These are phyloP conservation scores for Epichloe glyceriae DNA, from an alignment of 2,329 filamentous ascomycete species.

Conservation along the genomic window DNA sequence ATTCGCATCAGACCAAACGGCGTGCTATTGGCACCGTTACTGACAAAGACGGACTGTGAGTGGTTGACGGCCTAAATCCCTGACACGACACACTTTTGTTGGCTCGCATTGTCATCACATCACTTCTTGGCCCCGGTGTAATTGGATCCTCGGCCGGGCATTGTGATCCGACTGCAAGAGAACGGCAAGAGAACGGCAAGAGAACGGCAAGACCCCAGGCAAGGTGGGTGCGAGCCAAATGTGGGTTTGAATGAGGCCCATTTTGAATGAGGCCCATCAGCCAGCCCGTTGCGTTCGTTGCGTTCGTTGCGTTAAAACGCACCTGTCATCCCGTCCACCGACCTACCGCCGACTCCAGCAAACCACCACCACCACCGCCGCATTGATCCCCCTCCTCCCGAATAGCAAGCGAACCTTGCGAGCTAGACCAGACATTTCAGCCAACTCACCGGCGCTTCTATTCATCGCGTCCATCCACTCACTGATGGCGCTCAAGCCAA, in stretches of 20 bases:
- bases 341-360: neutral
- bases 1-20: too few species aligned
- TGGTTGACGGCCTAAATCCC: too few species aligned
- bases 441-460: neutral
- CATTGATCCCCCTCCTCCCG: neutral
- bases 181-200: neutral
- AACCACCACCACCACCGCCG: neutral
- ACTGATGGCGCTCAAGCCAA: neutral
- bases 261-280: neutral
- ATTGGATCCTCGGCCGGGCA: neutral
- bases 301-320: neutral
- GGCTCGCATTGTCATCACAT: too few species aligned
- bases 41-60: too few species aligned
- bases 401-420: neutral
- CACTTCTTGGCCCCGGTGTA: too few species aligned
- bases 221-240: neutral
- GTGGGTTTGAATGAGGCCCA: neutral
- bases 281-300: too few species aligned
- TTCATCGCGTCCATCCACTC: too few species aligned
- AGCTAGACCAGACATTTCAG: neutral
- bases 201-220: neutral
- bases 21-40: too few species aligned
- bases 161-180: neutral
- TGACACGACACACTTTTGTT: too few species aligned
- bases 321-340: neutral